Conservation (phyloP, 2,329 filamentous ascomycete genomes). For the Aspergillus novofumigatus region DNA sequence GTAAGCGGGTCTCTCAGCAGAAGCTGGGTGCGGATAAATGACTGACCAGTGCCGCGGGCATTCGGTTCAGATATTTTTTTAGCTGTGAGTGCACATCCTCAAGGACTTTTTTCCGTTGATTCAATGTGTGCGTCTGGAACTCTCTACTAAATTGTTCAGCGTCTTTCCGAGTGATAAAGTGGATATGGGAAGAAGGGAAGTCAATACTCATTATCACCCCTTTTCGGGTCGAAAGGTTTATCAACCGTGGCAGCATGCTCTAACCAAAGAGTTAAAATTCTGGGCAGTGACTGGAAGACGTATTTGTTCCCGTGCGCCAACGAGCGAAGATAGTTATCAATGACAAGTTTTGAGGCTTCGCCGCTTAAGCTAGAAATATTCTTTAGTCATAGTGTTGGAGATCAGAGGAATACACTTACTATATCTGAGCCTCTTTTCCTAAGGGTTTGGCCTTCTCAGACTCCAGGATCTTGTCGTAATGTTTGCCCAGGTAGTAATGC, state of each 20-base stretch:
- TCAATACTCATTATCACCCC: constrained; percentile 42
- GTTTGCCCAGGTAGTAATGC: constrained; percentile 92
- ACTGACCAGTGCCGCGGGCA: constrained; percentile 44
- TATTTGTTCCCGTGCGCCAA: constrained; percentile 90
- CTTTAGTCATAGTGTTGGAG: constrained; percentile 12
- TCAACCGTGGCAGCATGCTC: constrained; percentile 78
- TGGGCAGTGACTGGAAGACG: constrained; percentile 88
- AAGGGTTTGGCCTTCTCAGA: constrained; percentile 74
- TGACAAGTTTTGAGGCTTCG: constrained; percentile 79
- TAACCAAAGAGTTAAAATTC: constrained; percentile 89
- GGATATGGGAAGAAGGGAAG: neutral
- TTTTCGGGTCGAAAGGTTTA: constrained; percentile 51
- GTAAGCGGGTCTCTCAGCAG: constrained; percentile 13
- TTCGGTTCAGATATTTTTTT: constrained; percentile 66
- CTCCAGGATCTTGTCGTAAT: constrained; percentile 95
- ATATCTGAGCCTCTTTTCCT: constrained; percentile 72
- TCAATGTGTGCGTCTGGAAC: constrained; percentile 45
- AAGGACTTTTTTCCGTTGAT: constrained; percentile 60
- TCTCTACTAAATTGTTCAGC: constrained; percentile 26
- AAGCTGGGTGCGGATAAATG: neutral
- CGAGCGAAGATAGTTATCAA: constrained; percentile 89
- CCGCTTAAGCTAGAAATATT: constrained; percentile 58
- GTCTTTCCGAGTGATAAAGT: neutral
- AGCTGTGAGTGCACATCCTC: constrained; percentile 68
- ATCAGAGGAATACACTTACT: constrained; percentile 33